phyloP scores from a whole-genome alignment of 1,139 yeast species.

The Candida frijolesensis region DNA sequence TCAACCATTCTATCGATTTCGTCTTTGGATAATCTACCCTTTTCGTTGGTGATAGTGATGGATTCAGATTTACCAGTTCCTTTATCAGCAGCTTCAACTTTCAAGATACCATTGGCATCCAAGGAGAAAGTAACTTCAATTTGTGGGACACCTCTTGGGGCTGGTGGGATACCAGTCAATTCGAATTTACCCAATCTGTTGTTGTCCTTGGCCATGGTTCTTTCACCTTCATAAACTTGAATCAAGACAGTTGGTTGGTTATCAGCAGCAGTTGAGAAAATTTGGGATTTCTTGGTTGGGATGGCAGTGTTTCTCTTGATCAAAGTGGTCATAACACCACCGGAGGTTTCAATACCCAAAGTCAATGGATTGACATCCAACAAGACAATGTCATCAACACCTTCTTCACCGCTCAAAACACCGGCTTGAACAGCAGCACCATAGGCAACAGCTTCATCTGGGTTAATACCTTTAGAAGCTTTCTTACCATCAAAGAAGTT shows the following conservation, averaged over 20 bases:
- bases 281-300: slow-evolving; percentile 51
- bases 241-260: slow-evolving; percentile 51
- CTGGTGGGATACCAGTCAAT: slow-evolving; percentile 51
- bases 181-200: slow-evolving; percentile 49
- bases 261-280: slow-evolving; percentile 51
- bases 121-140: slow-evolving; percentile 49
- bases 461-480: slow-evolving; percentile 94
- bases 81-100: slow-evolving; percentile 49
- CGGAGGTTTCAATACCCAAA: slow-evolving; percentile 52
- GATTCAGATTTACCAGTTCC: slow-evolving; percentile 78
- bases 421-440: slow-evolving; percentile 83
- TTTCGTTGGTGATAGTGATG: slow-evolving; percentile 93
- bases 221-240: slow-evolving; percentile 52
- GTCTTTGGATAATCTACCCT: slow-evolving; percentile 93
- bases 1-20: slow-evolving; percentile 94
- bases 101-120: slow-evolving; percentile 52
- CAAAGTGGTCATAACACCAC: slow-evolving; percentile 52
- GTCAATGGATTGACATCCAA: slow-evolving; percentile 53
- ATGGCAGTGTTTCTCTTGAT: slow-evolving; percentile 51
- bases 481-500: slow-evolving; percentile 88
- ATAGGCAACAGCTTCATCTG: slow-evolving; percentile 69
- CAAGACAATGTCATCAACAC: slow-evolving; percentile 50
- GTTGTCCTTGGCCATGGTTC: slow-evolving; percentile 50
- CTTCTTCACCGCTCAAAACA: slow-evolving; percentile 77
- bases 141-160: slow-evolving; percentile 54